Evolutionary conservation across 768 basidiomycete genomes (phyloP).

Genomic region (Flagelloscypha sp.): DNA sequence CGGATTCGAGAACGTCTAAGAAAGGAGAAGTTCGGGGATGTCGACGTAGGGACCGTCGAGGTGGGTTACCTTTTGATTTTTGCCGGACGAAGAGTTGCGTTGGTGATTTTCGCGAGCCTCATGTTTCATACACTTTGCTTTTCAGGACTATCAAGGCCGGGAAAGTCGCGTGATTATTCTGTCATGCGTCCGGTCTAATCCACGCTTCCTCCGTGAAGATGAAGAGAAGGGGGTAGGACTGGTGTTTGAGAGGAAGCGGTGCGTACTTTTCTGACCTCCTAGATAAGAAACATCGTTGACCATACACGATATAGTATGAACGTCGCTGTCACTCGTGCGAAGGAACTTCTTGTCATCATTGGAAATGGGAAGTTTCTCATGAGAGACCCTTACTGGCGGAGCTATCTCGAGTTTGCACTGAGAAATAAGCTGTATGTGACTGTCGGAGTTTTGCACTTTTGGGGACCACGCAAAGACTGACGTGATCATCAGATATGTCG

Average conservation of each 20-base stretch:
- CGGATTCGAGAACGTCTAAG: conserved; percentile 37
- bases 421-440: conserved; percentile 36
- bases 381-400: conserved; percentile 43
- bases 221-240: conserved; percentile 36
- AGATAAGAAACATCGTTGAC: neutral
- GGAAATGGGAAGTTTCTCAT: conserved; percentile 36
- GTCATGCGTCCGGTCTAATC: conserved; percentile 39
- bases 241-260: conserved; percentile 40
- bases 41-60: conserved; percentile 48
- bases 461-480: neutral
- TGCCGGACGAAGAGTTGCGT: neutral
- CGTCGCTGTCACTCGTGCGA: conserved; percentile 47
- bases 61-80: conserved; percentile 15
- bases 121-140: neutral
- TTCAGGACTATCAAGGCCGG: conserved; percentile 42
- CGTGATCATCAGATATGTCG: conserved; percentile 28
- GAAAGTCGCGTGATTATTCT: conserved; percentile 44
- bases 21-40: conserved; percentile 29
- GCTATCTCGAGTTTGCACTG: conserved; percentile 38
- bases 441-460: neutral
- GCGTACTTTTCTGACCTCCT: conserved; percentile 5
- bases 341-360: conserved; percentile 41
- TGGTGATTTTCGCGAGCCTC: neutral
- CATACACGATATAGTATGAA: conserved; percentile 34
- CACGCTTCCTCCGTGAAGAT: conserved; percentile 41